Base-by-base conservation (phyloP, 1,284 basidiomycete species). In the Ustilago lituana region DNA sequence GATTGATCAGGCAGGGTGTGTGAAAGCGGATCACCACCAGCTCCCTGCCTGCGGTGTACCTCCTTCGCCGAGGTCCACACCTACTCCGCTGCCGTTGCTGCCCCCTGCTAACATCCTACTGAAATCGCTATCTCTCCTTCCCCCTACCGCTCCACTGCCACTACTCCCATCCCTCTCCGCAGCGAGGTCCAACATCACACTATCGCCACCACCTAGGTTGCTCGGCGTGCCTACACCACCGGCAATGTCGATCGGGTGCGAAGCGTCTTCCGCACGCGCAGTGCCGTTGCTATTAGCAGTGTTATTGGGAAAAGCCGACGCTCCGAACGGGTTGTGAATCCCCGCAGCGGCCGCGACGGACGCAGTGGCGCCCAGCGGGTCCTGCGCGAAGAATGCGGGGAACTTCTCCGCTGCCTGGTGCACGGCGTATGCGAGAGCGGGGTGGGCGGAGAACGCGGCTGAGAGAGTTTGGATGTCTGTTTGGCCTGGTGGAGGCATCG, bases 361-460 rank as follows among this genome's bases (percentile, higher is more conserved):
- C 10, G 66, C 66, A 0, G 60, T 69, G 1, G 66, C 66, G 11
- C 59, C 66, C n/a, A 69, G 23, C 7, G 66, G 66, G n/a, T 69
- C 49, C 39, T 69, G 66, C 8, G 66, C 66, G 19, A 69, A 69
- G 40, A 59, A 69, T 2, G 60, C 66, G 3, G 66, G 66, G 39
- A 55, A 69, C 56, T 69, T 69, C 29, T 69, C 66, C 2, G 66
- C 66, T 5, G 66, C 66, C 20, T 69, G 66, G 19, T 69, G 66
- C 12, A 69, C 66, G 6, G 66, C 66, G 19, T 63, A 69, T 4
- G 66, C 66, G 6, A 69, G 20, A 8, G 66, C 66, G 0, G 66
- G 66, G 17, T 69, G 66, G 2, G 66, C 66, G 22, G 66, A 69
- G 9, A 69, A 58, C 6, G 66, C 60, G 0, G 66, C 66, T 2